Evolutionary conservation across 176 grass and related monocot genomes (phyloP).

Genomic region (Saccharum officinarum): DNA sequence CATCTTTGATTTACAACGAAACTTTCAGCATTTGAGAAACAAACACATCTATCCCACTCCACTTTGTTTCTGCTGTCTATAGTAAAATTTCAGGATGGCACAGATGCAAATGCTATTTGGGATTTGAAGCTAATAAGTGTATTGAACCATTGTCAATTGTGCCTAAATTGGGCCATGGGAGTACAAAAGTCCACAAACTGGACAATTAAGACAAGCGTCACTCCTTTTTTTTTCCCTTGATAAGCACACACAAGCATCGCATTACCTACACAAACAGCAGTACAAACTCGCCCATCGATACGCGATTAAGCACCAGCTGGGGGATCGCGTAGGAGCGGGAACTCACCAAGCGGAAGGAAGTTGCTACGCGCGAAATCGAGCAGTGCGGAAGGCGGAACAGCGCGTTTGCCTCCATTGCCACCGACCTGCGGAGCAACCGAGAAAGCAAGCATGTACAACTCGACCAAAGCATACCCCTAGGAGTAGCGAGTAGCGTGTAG

Average conservation of each 20-base stretch:
- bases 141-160: neutral
- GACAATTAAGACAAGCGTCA: neutral
- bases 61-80: neutral
- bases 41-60: neutral
- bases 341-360: conserved; percentile 86
- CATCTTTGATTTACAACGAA: neutral
- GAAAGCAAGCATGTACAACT: neutral
- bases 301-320: neutral
- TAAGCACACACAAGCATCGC: neutral
- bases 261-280: neutral
- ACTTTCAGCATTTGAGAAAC: neutral
- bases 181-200: neutral
- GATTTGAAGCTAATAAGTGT: neutral
- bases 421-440: conserved; percentile 43
- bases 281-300: neutral
- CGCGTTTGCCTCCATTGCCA: conserved; percentile 27
- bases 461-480: conserved; percentile 7
- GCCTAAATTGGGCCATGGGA: neutral
- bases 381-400: conserved; percentile 23
- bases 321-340: conserved; percentile 1
- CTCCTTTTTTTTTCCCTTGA: neutral
- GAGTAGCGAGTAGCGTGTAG: neutral
- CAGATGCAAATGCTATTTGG: neutral
- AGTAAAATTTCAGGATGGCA: conserved; percentile 13
- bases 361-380: conserved; percentile 58